Percentiles rank a stretch among this genome's conserved stretches.
Conservation (phyloP, 2,329 filamentous ascomycete species). For the Aspergillus proliferans region DNA sequence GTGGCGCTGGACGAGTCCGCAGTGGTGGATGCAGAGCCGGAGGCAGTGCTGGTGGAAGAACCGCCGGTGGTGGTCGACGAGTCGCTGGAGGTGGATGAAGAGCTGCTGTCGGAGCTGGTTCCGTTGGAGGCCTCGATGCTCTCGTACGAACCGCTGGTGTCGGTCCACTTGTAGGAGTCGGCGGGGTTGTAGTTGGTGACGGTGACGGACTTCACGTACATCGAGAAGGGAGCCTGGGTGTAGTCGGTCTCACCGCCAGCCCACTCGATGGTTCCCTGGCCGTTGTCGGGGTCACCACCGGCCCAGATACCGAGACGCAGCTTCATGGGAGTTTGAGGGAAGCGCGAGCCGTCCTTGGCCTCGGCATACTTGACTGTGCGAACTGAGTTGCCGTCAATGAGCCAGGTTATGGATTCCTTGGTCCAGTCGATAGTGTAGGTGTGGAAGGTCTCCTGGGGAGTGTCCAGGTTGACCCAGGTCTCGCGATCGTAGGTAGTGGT, state of each 20-base stretch:
- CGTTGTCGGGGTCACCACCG: slow-evolving; percentile 48
- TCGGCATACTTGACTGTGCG: slow-evolving; percentile 57
- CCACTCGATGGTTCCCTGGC: slow-evolving; percentile 56
- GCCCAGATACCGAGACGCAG: slow-evolving; percentile 65
- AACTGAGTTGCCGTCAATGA: slow-evolving; percentile 55
- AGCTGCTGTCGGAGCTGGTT: slow-evolving; percentile 5
- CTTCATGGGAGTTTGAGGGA: slow-evolving; percentile 69
- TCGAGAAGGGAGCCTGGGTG: slow-evolving; percentile 59
- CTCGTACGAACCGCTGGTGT: slow-evolving; percentile 55
- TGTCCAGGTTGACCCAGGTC: slow-evolving; percentile 61
- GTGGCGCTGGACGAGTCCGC: neutral
- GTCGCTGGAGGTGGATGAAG: slow-evolving; percentile 5
- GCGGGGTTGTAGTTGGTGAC: slow-evolving; percentile 53
- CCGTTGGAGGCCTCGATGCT: slow-evolving; percentile 49
- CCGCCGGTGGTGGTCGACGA: slow-evolving; percentile 1
- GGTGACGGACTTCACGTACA: slow-evolving; percentile 62
- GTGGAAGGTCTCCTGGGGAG: slow-evolving; percentile 48
- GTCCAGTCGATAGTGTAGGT: slow-evolving; percentile 59
- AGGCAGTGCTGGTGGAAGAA: neutral
- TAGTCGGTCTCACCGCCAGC: slow-evolving; percentile 66
- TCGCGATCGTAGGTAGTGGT: slow-evolving; percentile 74
- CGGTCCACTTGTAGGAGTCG: slow-evolving; percentile 60
- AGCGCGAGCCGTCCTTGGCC: slow-evolving; percentile 53
- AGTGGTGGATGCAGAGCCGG: slow-evolving; percentile 1
- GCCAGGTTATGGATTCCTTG: slow-evolving; percentile 57